Evolutionary conservation across 1,139 yeast genomes (phyloP), one percentile per base, ranked within the genome.

Genomic region (Kodamaea plutei): DNA sequence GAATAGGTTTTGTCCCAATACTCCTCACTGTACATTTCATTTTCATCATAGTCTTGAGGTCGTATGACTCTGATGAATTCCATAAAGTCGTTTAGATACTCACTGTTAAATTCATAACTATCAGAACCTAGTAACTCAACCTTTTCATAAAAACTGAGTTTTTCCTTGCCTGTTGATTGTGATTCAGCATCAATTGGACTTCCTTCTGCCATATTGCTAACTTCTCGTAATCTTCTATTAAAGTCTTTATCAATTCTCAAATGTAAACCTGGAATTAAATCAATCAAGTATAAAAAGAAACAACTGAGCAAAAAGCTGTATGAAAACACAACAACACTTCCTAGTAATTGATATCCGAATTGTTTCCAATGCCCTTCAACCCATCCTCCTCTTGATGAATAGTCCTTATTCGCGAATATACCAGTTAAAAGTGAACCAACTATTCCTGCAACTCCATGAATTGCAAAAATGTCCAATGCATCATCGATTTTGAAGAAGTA

Each of bases 111-210:
- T 45, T 73, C 79, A 33, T 64, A 63, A 20, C 58, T 43, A 44
- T 75, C 81, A 2, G 73, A 50, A 2, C 81, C 81, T 18, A 57
- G 42, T n/a, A 68, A 35, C 45, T 75, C 80, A 3, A 52, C 55
- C 25, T 46, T 44, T 40, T 64, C 71, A 32, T 44, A 43, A 22
- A 40, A 44, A 16, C 38, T 35, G 2, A 39, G 30, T 9, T 10
- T 15, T 5, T 21, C 25, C 20, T 18, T 18, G 20, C 20, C 20
- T 8, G 8, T 8, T n/a, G n/a, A n/a, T n/a, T n/a, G n/a, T n/a
- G n/a, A n/a, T 7, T 17, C 20, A 17, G 7, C 9, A 7, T 9
- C 8, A 7, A 7, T 9, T 9, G 20, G 20, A 17, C 9, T 9
- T 7, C 9, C 9, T 7, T 7, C 9, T 17, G 20, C 20, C 7